Percentiles rank a stretch among this genome's conserved stretches.
phyloP scores from a whole-genome alignment of 108 stramenopile genomes.

The Craspedostauros australis region DNA sequence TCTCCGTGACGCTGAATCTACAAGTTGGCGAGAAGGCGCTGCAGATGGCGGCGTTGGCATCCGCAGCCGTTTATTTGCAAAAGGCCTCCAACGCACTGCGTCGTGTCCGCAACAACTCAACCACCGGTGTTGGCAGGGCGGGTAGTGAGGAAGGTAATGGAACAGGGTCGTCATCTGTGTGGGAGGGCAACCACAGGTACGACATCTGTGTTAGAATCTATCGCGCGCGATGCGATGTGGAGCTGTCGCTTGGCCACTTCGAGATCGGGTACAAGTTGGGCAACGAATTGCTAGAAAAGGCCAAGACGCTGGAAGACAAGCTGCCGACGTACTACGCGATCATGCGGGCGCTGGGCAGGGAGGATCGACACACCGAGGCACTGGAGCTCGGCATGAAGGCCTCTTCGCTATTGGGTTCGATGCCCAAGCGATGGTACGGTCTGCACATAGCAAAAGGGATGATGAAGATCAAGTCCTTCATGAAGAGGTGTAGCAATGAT shows the following conservation, averaged over 20 bases:
- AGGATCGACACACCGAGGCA: neutral
- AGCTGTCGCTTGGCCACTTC: neutral
- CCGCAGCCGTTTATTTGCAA: too few species aligned
- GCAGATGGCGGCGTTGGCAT: too few species aligned
- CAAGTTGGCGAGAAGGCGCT: neutral
- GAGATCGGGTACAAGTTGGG: neutral
- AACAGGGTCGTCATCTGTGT: conserved; percentile 2
- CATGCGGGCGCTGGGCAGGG: neutral
- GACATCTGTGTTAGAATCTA: conserved; percentile 2
- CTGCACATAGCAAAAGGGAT: neutral
- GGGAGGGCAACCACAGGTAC: too few species aligned
- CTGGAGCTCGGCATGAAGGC: neutral
- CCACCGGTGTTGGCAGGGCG: neutral
- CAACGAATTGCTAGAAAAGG: neutral
- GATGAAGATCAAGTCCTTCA: neutral
- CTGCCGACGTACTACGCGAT: neutral
- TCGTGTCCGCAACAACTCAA: neutral
- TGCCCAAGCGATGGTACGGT: neutral
- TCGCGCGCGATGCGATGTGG: neutral
- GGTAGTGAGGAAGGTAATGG: neutral
- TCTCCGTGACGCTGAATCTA: neutral
- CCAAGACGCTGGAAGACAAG: neutral
- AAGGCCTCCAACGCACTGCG: neutral
- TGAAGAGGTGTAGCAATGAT: neutral
- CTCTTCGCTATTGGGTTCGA: neutral